Conservation (phyloP, 2,329 filamentous ascomycete genomes). For the Verticillium dahliae region DNA sequence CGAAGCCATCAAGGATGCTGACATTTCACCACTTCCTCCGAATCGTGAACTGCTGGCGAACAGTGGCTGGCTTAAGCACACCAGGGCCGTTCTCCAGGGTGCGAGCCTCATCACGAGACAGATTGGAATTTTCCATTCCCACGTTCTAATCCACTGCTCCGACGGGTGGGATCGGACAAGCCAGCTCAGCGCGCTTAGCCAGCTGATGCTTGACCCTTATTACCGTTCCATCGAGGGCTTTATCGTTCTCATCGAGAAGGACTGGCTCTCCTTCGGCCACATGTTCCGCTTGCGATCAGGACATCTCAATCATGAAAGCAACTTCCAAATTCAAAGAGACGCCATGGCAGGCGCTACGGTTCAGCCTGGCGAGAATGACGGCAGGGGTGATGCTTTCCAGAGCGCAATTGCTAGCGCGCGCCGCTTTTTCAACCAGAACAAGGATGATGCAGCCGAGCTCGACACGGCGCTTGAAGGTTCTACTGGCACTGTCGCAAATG, state of each 20-base stretch:
- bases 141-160: slow-evolving; percentile 95
- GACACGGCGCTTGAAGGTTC: slow-evolving; percentile 38
- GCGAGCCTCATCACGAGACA: slow-evolving; percentile 78
- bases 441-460: slow-evolving; percentile 56
- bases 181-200: slow-evolving; percentile 84
- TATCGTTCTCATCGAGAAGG: slow-evolving; percentile 90
- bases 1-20: slow-evolving; percentile 86
- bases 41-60: slow-evolving; percentile 74
- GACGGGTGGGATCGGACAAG: slow-evolving; percentile 98
- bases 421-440: slow-evolving; percentile 81
- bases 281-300: slow-evolving; percentile 95
- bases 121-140: slow-evolving; percentile 86
- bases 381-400: slow-evolving; percentile 69
- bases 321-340: slow-evolving; percentile 86
- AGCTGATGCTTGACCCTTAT: slow-evolving; percentile 92
- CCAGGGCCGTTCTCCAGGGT: slow-evolving; percentile 75
- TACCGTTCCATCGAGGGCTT: slow-evolving; percentile 93
- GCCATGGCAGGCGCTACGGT: slow-evolving; percentile 58
- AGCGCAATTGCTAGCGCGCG: slow-evolving; percentile 79
- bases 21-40: slow-evolving; percentile 75
- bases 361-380: slow-evolving; percentile 55
- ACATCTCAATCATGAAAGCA: slow-evolving; percentile 82
- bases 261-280: slow-evolving; percentile 96
- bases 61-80: slow-evolving; percentile 89
- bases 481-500: slow-evolving; percentile 35